These are phyloP conservation scores for Aethionema arabicum DNA, from an alignment of 345 rosid genomes.

Conservation along the genomic window DNA sequence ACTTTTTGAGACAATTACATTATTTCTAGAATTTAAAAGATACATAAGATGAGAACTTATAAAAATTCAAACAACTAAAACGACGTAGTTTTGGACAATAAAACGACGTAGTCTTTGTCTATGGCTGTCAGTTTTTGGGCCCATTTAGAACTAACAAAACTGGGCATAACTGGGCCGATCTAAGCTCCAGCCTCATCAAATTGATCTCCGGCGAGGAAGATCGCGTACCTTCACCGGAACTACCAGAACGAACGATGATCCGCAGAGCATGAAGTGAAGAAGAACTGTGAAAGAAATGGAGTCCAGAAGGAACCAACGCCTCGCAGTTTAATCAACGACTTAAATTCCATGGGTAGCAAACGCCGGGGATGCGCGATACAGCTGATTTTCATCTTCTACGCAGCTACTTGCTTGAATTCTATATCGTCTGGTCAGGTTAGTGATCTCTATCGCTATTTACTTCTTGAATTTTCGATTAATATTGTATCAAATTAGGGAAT, in stretches of 20 bases:
- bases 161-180: constrained; percentile 8
- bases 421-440: constrained; percentile 19
- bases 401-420: constrained; percentile 6
- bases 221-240: constrained; percentile 23
- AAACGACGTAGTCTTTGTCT: too few species aligned
- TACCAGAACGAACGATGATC: background rate
- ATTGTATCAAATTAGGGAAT: background rate
- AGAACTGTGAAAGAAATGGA: constrained; percentile 2
- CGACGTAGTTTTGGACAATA: too few species aligned
- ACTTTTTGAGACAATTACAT: too few species aligned
- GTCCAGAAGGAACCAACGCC: background rate
- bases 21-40: too few species aligned
- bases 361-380: constrained; percentile 5
- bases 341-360: constrained; percentile 21
- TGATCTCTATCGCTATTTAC: background rate
- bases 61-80: too few species aligned
- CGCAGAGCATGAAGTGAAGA: background rate
- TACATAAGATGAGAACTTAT: too few species aligned
- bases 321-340: too few species aligned
- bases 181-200: background rate
- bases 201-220: constrained; percentile 24
- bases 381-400: constrained; percentile 15
- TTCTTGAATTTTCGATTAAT: background rate
- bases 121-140: background rate
- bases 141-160: constrained; percentile 12